A percentile compares a stretch with the other conserved stretches of the same genome.
Evolutionary conservation across 2,329 filamentous ascomycete genomes (phyloP).

Genomic region (Paraconiothyrium sp.): DNA sequence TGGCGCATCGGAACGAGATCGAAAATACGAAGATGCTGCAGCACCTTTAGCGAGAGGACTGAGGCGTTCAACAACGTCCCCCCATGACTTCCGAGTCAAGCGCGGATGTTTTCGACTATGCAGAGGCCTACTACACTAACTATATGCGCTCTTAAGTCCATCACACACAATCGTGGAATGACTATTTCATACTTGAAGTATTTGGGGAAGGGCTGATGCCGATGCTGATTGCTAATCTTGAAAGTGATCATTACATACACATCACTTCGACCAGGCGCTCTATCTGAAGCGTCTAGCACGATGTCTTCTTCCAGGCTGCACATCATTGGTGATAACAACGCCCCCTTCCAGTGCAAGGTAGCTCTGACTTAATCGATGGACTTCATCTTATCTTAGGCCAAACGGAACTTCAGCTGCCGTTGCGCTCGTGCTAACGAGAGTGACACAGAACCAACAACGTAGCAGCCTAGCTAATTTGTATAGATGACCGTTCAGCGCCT

Average conservation of each 20-base stretch:
- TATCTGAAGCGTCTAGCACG: not conserved
- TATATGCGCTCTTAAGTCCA: not conserved
- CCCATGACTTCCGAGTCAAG: not conserved
- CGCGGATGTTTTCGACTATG: too few species aligned
- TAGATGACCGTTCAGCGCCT: slow-evolving; percentile 7
- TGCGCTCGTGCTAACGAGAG: slow-evolving; percentile 6
- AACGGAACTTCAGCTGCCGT: slow-evolving; percentile 8
- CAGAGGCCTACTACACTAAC: too few species aligned
- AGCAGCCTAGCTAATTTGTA: slow-evolving; percentile 4
- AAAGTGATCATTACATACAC: too few species aligned
- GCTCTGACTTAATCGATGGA: not conserved
- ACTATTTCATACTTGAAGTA: too few species aligned
- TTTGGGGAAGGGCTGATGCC: too few species aligned
- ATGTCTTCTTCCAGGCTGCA: not conserved
- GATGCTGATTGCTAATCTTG: too few species aligned
- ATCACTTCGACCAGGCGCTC: too few species aligned
- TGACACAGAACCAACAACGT: slow-evolving; percentile 3
- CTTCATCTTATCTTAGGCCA: not conserved
- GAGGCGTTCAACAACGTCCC: not conserved
- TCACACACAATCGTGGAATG: too few species aligned
- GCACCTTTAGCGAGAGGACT: not conserved
- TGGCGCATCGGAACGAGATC: not conserved
- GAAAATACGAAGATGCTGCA: not conserved
- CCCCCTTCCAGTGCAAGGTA: not conserved
- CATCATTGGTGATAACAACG: not conserved